A percentile compares a stretch with the other conserved stretches of the same genome.
Evolutionary conservation across 345 rosid genomes (phyloP).

Genomic region (Dipteronia dyeriana): DNA sequence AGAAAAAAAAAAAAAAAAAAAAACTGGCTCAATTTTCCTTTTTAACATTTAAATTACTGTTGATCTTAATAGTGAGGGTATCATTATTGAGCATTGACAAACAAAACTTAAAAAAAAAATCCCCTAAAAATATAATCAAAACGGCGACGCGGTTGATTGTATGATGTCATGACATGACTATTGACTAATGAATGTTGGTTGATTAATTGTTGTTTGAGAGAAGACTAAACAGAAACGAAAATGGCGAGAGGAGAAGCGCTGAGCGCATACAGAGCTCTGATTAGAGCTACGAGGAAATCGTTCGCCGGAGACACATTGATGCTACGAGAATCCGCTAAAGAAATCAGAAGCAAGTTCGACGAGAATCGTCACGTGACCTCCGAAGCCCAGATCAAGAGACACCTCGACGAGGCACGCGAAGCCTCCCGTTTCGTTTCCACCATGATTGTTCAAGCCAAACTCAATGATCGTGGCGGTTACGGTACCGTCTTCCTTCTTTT

Average conservation of each 20-base stretch:
- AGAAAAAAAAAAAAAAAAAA: too few species aligned
- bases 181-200: too few species aligned
- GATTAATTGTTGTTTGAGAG: neutral
- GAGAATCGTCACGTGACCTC: slow-evolving; percentile 72
- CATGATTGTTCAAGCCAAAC: slow-evolving; percentile 93
- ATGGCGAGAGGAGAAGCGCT: slow-evolving; percentile 57
- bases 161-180: too few species aligned
- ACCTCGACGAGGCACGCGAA: slow-evolving; percentile 84
- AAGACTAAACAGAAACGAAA: neutral
- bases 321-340: slow-evolving; percentile 70
- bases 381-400: slow-evolving; percentile 59
- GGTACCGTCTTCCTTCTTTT: slow-evolving; percentile 37
- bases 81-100: too few species aligned
- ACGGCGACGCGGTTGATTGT: too few species aligned
- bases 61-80: too few species aligned
- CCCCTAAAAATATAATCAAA: too few species aligned
- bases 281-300: slow-evolving; percentile 72
- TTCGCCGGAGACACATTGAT: slow-evolving; percentile 75
- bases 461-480: slow-evolving; percentile 81
- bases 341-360: slow-evolving; percentile 78
- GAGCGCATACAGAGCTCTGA: slow-evolving; percentile 67
- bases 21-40: too few species aligned
- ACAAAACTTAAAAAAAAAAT: too few species aligned
- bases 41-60: too few species aligned
- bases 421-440: slow-evolving; percentile 78